phyloP scores from a whole-genome alignment of 345 rosid species.

The Erodium maritimum region DNA sequence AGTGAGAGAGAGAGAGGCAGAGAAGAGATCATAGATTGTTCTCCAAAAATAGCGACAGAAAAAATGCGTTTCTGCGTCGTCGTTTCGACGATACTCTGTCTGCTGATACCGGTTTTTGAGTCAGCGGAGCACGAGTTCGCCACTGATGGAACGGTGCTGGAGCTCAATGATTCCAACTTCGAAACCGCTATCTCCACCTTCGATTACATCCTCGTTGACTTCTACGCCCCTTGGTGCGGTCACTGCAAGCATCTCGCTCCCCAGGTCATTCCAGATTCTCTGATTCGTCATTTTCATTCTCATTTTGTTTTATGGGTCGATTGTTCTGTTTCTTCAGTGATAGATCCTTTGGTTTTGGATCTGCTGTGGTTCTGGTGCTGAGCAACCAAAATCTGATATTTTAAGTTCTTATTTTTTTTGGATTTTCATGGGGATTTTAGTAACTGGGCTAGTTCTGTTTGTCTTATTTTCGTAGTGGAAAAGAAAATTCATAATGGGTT shows the following conservation, averaged over 20 bases:
- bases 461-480: neutral
- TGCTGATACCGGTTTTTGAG: neutral
- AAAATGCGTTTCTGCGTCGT: neutral
- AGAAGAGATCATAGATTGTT: too few relatives aligned
- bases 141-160: slow-evolving; percentile 59
- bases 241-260: slow-evolving; percentile 96
- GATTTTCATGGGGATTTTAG: neutral
- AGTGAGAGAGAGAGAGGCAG: too few relatives aligned
- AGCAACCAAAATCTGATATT: neutral
- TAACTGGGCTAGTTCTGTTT: neutral
- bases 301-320: neutral
- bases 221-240: slow-evolving; percentile 98
- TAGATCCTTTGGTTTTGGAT: neutral
- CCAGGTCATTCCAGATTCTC: slow-evolving; percentile 50
- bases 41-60: too few relatives aligned
- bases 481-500: neutral
- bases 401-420: neutral
- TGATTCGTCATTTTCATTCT: neutral
- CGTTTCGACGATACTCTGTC: neutral
- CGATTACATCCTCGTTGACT: slow-evolving; percentile 70
- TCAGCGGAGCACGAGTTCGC: neutral
- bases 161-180: slow-evolving; percentile 76
- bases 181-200: slow-evolving; percentile 62
- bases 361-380: neutral
- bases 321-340: too few relatives aligned